Evolutionary conservation across 768 basidiomycete species (phyloP).

Genomic region (Amanita pseudoporphyria): DNA sequence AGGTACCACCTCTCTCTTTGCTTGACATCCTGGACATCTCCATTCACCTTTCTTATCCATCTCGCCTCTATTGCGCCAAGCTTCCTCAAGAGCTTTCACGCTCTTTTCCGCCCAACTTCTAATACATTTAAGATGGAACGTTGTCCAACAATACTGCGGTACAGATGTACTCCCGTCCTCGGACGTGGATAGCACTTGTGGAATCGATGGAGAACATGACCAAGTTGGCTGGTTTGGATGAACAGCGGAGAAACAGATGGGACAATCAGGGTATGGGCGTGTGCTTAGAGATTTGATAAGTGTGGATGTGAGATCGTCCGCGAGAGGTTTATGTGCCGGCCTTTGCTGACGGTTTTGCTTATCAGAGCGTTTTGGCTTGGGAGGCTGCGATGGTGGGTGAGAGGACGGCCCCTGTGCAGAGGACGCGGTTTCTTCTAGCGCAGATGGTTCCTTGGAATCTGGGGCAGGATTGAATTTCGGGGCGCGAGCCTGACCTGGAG

Average conservation of each 20-base stretch:
- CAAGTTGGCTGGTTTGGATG: constrained; percentile 75
- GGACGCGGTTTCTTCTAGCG: neutral
- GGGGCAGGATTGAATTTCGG: constrained; percentile 3
- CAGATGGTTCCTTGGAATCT: neutral
- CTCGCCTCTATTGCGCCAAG: constrained; percentile 65
- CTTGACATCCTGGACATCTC: constrained; percentile 93
- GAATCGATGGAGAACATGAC: constrained; percentile 73
- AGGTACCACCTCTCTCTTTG: constrained; percentile 58
- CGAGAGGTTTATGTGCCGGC: constrained; percentile 3
- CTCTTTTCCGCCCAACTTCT: constrained; percentile 81
- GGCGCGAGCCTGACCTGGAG: neutral
- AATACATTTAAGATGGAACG: constrained; percentile 89
- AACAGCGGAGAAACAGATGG: constrained; percentile 77
- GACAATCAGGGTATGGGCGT: constrained; percentile 69
- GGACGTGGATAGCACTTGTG: constrained; percentile 23
- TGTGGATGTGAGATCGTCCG: constrained; percentile 66
- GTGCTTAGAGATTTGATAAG: constrained; percentile 58
- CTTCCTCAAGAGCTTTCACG: constrained; percentile 61
- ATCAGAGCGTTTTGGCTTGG: neutral
- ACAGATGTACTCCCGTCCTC: constrained; percentile 17
- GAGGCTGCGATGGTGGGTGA: neutral
- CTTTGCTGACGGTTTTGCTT: neutral
- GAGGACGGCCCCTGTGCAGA: neutral
- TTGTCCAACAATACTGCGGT: constrained; percentile 75
- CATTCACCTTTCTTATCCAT: constrained; percentile 60